These are phyloP conservation scores for Aspergillus taichungensis DNA, from an alignment of 495 filamentous ascomycete genomes.

Conservation along the genomic window DNA sequence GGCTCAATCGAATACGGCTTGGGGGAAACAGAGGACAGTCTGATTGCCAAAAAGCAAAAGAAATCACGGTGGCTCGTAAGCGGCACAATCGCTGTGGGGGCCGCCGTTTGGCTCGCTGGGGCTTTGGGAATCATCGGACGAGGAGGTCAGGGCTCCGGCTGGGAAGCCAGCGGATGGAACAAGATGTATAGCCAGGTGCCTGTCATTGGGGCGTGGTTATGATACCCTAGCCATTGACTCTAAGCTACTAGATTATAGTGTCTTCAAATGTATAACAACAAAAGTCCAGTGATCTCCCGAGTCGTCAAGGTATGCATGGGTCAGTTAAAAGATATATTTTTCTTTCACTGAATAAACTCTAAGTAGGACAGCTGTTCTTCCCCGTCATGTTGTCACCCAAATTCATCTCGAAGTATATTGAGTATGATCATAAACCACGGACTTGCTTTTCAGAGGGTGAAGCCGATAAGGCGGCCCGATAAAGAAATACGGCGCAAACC, in stretches of 20 bases:
- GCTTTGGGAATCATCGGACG: constrained; percentile 68
- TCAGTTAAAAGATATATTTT: too few relatives aligned
- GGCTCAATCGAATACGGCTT: constrained; percentile 29
- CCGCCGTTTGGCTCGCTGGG: constrained; percentile 69
- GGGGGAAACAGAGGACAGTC: constrained; percentile 27
- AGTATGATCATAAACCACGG: too few relatives aligned
- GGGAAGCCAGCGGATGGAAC: constrained; percentile 75
- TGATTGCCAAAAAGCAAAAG: constrained; percentile 37
- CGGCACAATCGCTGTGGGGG: constrained; percentile 45
- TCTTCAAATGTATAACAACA: constrained; percentile 3
- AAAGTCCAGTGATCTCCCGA: neutral
- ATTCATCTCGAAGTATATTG: too few relatives aligned
- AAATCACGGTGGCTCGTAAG: constrained; percentile 64
- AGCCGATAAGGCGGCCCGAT: neutral
- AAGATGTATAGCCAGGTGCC: constrained; percentile 50
- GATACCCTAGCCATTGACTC: neutral
- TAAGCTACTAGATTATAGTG: constrained; percentile 5
- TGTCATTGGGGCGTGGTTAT: constrained; percentile 43
- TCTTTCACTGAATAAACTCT: too few relatives aligned
- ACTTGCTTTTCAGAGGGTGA: too few relatives aligned
- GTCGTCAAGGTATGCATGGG: too few relatives aligned
- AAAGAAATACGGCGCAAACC: neutral
- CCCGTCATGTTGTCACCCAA: too few relatives aligned
- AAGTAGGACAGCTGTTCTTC: too few relatives aligned
- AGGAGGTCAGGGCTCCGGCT: constrained; percentile 61